phyloP scores from a whole-genome alignment of 108 stramenopile species.

The Nitzschia inconspicua region DNA sequence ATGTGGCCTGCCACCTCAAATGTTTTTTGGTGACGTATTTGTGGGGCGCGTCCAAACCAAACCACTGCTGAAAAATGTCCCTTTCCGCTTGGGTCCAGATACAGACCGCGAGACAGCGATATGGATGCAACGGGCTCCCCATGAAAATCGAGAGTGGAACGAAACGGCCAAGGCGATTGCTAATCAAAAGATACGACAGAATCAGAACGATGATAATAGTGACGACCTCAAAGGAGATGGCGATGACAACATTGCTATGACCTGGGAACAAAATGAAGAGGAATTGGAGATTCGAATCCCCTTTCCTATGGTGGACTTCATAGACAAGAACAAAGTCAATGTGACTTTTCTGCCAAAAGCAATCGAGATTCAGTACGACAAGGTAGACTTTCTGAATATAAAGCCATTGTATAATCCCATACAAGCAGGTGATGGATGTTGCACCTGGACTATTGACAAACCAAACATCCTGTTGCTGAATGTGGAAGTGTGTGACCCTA shows the following conservation, averaged over 20 bases:
- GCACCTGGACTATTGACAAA: too few relatives aligned
- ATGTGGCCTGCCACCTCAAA: conserved; percentile 77
- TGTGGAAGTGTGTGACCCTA: too few relatives aligned
- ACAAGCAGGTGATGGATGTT: too few relatives aligned
- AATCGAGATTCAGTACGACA: too few relatives aligned
- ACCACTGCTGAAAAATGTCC: conserved; percentile 40
- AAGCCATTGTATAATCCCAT: too few relatives aligned
- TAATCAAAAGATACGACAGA: conserved; percentile 25
- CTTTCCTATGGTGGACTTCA: conserved; percentile 2
- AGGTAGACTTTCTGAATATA: too few relatives aligned
- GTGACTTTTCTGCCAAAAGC: conserved; percentile 46
- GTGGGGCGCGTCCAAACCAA: conserved; percentile 55
- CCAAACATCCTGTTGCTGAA: too few relatives aligned
- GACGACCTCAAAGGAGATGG: conserved; percentile 50
- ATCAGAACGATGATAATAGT: conserved; percentile 30
- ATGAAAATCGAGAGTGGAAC: conserved; percentile 67
- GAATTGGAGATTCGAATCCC: conserved; percentile 60
- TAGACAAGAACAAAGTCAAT: conserved; percentile 37
- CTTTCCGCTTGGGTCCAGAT: conserved; percentile 39
- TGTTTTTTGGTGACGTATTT: conserved; percentile 84
- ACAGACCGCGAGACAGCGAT: conserved; percentile 37
- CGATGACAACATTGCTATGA: conserved; percentile 47
- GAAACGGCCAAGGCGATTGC: conserved; percentile 53
- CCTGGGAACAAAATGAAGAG: conserved; percentile 72
- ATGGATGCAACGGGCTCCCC: conserved; percentile 66